These are phyloP conservation scores for Naganishia kalamii DNA, from an alignment of 768 basidiomycete species.

Conservation along the genomic window DNA sequence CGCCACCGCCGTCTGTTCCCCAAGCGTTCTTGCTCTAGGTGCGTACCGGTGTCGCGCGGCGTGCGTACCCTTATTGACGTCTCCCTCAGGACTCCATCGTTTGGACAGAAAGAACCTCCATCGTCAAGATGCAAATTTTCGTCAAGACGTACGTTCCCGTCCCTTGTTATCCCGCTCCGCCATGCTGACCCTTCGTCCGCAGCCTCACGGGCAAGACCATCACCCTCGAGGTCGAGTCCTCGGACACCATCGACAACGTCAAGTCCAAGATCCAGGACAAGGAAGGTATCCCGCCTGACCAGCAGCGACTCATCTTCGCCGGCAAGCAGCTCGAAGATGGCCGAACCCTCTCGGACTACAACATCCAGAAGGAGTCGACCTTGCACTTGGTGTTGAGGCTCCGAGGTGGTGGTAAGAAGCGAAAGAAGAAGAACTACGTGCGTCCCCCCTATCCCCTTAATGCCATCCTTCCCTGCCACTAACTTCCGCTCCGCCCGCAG, in stretches of 20 bases:
- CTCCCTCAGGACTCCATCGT: slow-evolving; percentile 17
- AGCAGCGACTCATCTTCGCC: slow-evolving; percentile 97
- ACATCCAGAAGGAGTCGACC: slow-evolving; percentile 99
- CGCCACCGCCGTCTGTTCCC: neutral
- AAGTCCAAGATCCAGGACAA: slow-evolving; percentile 97
- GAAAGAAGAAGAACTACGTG: slow-evolving; percentile 97
- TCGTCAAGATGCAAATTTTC: slow-evolving; percentile 80
- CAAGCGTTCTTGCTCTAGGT: slow-evolving; percentile 19
- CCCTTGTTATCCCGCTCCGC: slow-evolving; percentile 17
- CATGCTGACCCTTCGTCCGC: slow-evolving; percentile 14
- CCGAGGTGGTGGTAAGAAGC: slow-evolving; percentile 99
- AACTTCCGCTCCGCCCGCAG: slow-evolving; percentile 13
- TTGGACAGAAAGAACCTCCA: slow-evolving; percentile 23
- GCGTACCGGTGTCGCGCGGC: neutral
- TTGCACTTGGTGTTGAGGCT: slow-evolving; percentile 95
- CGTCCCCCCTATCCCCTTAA: neutral
- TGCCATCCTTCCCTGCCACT: neutral
- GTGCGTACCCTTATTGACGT: neutral
- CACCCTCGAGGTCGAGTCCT: slow-evolving; percentile 95
- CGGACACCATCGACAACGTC: slow-evolving; percentile 96
- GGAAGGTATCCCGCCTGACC: slow-evolving; percentile 73
- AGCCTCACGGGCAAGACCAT: slow-evolving; percentile 99
- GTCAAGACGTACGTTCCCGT: slow-evolving; percentile 73
- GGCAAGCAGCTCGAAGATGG: slow-evolving; percentile 99
- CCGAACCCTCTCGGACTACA: slow-evolving; percentile 58